A percentile compares a stretch with the other conserved stretches of the same genome.
Conservation (phyloP, 2,329 filamentous ascomycete species). For the Aspergillus tanneri region DNA sequence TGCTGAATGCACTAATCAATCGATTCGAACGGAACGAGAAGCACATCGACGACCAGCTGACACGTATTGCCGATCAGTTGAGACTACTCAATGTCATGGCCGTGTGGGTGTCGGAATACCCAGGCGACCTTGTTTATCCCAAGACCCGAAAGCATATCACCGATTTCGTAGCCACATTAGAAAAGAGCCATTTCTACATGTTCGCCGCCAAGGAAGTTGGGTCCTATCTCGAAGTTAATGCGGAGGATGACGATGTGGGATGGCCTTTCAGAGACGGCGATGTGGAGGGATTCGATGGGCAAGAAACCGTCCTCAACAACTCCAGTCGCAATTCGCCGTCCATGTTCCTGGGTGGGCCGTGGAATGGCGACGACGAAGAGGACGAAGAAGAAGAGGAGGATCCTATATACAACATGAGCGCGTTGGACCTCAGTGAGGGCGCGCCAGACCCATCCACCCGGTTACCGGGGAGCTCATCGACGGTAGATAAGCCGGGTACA, state of each 20-base stretch:
- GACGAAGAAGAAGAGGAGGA: slow-evolving; percentile 41
- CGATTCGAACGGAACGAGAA: slow-evolving; percentile 71
- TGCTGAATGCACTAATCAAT: slow-evolving; percentile 69
- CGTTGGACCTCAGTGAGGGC: slow-evolving; percentile 41
- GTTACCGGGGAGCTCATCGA: slow-evolving; percentile 41
- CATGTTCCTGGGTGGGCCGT: slow-evolving; percentile 29
- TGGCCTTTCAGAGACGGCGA: slow-evolving; percentile 84
- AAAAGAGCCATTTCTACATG: slow-evolving; percentile 76
- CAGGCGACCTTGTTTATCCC: slow-evolving; percentile 84
- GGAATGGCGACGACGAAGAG: slow-evolving; percentile 28
- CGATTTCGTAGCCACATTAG: slow-evolving; percentile 72
- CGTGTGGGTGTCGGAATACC: slow-evolving; percentile 86
- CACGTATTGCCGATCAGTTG: slow-evolving; percentile 76
- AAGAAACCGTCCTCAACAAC: slow-evolving; percentile 42
- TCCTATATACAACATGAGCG: slow-evolving; percentile 39
- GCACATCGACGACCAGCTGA: slow-evolving; percentile 69
- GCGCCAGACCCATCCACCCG: slow-evolving; percentile 38
- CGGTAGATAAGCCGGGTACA: slow-evolving; percentile 40
- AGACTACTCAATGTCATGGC: slow-evolving; percentile 80
- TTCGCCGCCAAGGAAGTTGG: slow-evolving; percentile 83
- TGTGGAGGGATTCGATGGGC: slow-evolving; percentile 44
- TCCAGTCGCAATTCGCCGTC: slow-evolving; percentile 44
- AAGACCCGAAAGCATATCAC: slow-evolving; percentile 70
- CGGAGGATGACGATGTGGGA: slow-evolving; percentile 85
- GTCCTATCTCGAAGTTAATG: slow-evolving; percentile 69